Conservation (phyloP, 768 basidiomycete genomes). For the Tubosaeta brunneosetosa region DNA sequence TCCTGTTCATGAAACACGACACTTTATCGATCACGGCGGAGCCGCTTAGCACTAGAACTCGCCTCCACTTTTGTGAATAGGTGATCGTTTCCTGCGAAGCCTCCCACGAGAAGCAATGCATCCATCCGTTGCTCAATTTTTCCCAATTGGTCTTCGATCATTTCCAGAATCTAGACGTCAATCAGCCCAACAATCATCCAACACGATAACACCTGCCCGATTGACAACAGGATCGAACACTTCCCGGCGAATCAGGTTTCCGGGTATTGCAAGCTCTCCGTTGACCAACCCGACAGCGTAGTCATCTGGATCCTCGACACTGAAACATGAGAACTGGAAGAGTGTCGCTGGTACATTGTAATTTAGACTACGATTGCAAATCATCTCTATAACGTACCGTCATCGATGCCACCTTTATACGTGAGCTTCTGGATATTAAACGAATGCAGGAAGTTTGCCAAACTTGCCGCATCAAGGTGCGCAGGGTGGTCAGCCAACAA, state of each 20-base stretch:
- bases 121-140: constrained; percentile 69
- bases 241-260: constrained; percentile 71
- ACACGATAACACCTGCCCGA: constrained; percentile 42
- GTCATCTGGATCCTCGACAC: constrained; percentile 79
- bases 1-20: constrained; percentile 39
- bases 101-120: constrained; percentile 85
- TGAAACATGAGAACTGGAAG: constrained; percentile 90
- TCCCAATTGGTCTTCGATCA: constrained; percentile 72
- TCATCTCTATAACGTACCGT: constrained; percentile 41
- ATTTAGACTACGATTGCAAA: constrained; percentile 9
- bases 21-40: not conserved
- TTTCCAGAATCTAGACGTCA: constrained; percentile 56
- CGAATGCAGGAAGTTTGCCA: constrained; percentile 85
- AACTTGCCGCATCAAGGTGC: constrained; percentile 74
- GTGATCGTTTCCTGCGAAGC: constrained; percentile 85
- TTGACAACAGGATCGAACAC: constrained; percentile 87
- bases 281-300: constrained; percentile 73
- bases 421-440: constrained; percentile 85
- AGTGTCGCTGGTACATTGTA: constrained; percentile 51
- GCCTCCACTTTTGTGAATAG: constrained; percentile 76
- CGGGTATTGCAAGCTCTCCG: constrained; percentile 80
- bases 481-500: constrained; percentile 79
- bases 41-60: constrained; percentile 19
- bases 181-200: constrained; percentile 5
- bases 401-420: constrained; percentile 69